phyloP scores from a whole-genome alignment of 2,329 filamentous ascomycete genomes.

The Drechmeria coniospora region DNA sequence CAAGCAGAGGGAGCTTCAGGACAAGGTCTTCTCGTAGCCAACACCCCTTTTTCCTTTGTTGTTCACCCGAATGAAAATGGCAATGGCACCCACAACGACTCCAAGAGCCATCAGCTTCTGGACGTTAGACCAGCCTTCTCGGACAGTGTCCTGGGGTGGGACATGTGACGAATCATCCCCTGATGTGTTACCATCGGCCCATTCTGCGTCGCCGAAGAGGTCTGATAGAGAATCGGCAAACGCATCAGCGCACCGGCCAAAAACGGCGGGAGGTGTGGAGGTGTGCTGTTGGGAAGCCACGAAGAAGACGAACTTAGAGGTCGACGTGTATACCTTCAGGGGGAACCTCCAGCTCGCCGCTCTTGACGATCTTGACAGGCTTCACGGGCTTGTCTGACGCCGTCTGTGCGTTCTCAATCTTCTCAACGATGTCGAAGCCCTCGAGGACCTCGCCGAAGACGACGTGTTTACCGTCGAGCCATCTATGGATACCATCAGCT shows the following conservation, averaged over 20 bases:
- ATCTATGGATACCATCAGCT: constrained; percentile 26
- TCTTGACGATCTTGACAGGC: constrained; percentile 64
- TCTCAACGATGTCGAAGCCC: constrained; percentile 66
- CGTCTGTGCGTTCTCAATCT: constrained; percentile 61
- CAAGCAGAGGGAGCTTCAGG: constrained; percentile 14
- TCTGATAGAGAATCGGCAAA: constrained; percentile 12
- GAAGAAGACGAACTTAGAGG: constrained; percentile 37
- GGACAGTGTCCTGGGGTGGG: neutral
- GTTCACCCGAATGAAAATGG: constrained; percentile 26
- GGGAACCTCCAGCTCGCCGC: constrained; percentile 69
- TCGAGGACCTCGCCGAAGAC: constrained; percentile 83
- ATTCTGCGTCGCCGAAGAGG: constrained; percentile 11
- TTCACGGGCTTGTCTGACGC: constrained; percentile 50
- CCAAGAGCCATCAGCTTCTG: constrained; percentile 36
- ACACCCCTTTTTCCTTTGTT: constrained; percentile 16
- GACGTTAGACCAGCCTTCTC: constrained; percentile 18
- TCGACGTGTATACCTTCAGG: constrained; percentile 88
- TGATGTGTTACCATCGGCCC: constrained; percentile 6
- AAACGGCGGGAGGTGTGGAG: constrained; percentile 5
- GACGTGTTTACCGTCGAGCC: constrained; percentile 74
- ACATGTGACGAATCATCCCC: constrained; percentile 3
- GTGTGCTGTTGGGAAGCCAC: constrained; percentile 4
- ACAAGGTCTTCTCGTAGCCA: constrained; percentile 29
- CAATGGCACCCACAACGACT: constrained; percentile 30
- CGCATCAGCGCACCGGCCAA: constrained; percentile 20